Evolutionary conservation across 116 monocot genomes (phyloP).

Genomic region (Posidonia oceanica): DNA sequence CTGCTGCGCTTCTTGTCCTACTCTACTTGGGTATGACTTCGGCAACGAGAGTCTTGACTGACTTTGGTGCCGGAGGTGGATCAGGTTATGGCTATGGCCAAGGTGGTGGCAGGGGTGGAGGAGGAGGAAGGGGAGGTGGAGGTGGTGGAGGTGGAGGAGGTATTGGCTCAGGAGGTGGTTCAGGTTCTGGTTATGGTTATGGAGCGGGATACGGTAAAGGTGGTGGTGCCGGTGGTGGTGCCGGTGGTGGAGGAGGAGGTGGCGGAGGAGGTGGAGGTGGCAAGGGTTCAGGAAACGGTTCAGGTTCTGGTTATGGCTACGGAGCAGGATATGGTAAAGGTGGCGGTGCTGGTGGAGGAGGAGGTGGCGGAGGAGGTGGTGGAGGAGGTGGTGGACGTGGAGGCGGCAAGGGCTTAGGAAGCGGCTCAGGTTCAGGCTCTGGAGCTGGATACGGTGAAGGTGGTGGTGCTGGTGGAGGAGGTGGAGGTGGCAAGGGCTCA

Average conservation of each 20-base stretch:
- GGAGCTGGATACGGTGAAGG: too few relatives aligned
- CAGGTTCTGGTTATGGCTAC: background rate
- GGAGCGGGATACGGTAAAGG: too few relatives aligned
- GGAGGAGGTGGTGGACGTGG: background rate
- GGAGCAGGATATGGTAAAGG: background rate
- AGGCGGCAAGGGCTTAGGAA: background rate
- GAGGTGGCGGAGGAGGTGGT: background rate
- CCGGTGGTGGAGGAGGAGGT: background rate
- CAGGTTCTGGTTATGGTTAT: too few relatives aligned
- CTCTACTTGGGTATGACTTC: slow-evolving; percentile 4
- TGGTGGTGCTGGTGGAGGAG: too few relatives aligned
- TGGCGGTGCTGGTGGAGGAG: background rate
- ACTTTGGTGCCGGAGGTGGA: background rate
- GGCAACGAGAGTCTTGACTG: slow-evolving; percentile 1
- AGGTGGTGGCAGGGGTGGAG: background rate
- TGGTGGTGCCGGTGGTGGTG: background rate
- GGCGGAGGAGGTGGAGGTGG: background rate
- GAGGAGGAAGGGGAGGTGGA: too few relatives aligned
- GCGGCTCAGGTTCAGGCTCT: too few relatives aligned
- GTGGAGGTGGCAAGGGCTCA: too few relatives aligned
- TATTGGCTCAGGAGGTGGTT: background rate
- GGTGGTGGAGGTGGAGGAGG: background rate
- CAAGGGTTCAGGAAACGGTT: background rate
- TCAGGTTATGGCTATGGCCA: background rate
- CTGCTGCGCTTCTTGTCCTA: background rate